Evolutionary conservation across 192 early-diverging fungal genomes (phyloP).

Genomic region (Rhizoclosmatium sp.): DNA sequence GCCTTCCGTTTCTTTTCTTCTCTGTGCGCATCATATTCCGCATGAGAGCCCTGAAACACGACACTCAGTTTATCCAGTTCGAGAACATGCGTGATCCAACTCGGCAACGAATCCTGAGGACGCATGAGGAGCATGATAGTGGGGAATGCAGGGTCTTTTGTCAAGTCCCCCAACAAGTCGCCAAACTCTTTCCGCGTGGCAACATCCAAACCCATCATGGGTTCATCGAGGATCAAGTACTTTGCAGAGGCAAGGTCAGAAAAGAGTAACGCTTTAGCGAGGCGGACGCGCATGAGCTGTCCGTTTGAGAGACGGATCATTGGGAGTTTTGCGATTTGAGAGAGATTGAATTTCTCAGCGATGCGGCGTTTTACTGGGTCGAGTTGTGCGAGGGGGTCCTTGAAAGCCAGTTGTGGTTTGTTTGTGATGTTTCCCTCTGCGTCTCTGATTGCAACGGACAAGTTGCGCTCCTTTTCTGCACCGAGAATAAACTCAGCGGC

Average conservation of each 20-base stretch:
- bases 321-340: constrained; percentile 11
- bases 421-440: neutral
- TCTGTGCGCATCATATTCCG: constrained; percentile 31
- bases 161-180: constrained; percentile 29
- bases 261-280: constrained; percentile 24
- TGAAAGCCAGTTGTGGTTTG: neutral
- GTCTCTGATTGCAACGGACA: constrained; percentile 9
- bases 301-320: constrained; percentile 30
- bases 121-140: constrained; percentile 55
- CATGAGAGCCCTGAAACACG: constrained; percentile 44
- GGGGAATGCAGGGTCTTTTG: constrained; percentile 18
- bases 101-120: constrained; percentile 62
- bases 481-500: constrained; percentile 20
- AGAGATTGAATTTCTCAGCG: constrained; percentile 40
- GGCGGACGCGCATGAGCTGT: constrained; percentile 28
- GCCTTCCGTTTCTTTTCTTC: constrained; percentile 6
- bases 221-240: constrained; percentile 56
- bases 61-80: constrained; percentile 47
- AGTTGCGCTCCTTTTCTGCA: neutral
- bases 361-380: neutral
- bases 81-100: constrained; percentile 62
- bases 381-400: neutral
- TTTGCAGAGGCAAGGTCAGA: constrained; percentile 10
- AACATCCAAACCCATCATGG: constrained; percentile 65
- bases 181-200: constrained; percentile 50